A percentile compares a stretch with the other conserved stretches of the same genome.
Conservation (phyloP, 1,284 basidiomycete genomes). For the Butyriboletus appendiculatus region DNA sequence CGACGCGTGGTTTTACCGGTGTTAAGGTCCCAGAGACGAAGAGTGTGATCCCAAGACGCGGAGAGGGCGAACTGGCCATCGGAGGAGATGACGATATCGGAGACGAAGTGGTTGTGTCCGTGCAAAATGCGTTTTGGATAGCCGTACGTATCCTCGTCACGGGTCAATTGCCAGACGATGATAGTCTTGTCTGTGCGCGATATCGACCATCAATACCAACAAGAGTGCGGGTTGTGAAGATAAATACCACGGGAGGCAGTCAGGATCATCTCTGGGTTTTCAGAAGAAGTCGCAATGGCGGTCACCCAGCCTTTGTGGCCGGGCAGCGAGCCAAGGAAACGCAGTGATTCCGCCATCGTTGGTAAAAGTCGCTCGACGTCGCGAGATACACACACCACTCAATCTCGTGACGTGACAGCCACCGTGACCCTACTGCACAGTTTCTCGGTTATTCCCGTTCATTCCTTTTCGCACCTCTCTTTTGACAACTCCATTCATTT, state of each 20-base stretch:
- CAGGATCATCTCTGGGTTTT: slow-evolving; percentile 97
- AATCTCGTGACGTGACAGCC: slow-evolving; percentile 54
- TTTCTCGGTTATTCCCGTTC: slow-evolving; percentile 38
- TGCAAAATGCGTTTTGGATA: slow-evolving; percentile 97
- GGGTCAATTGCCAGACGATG: slow-evolving; percentile 99
- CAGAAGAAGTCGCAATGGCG: slow-evolving; percentile 94
- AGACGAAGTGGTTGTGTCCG: slow-evolving; percentile 99
- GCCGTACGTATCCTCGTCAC: slow-evolving; percentile 91
- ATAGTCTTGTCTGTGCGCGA: slow-evolving; percentile 98
- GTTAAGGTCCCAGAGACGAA: slow-evolving; percentile 99
- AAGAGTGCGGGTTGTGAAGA: slow-evolving; percentile 19
- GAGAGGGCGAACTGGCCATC: slow-evolving; percentile 99
- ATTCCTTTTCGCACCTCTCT: not conserved
- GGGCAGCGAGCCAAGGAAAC: slow-evolving; percentile 90
- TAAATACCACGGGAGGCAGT: slow-evolving; percentile 92
- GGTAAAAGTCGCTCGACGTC: slow-evolving; percentile 40
- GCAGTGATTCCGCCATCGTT: slow-evolving; percentile 83
- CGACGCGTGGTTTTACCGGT: slow-evolving; percentile 92
- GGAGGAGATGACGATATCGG: slow-evolving; percentile 97
- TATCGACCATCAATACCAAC: slow-evolving; percentile 24
- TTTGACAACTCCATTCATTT: not conserved
- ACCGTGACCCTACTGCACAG: slow-evolving; percentile 56
- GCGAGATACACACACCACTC: slow-evolving; percentile 15
- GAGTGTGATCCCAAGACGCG: slow-evolving; percentile 99
- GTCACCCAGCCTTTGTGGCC: slow-evolving; percentile 98